Conservation (phyloP, 192 early-diverging fungal genomes). For the Linnemannia zychae region DNA sequence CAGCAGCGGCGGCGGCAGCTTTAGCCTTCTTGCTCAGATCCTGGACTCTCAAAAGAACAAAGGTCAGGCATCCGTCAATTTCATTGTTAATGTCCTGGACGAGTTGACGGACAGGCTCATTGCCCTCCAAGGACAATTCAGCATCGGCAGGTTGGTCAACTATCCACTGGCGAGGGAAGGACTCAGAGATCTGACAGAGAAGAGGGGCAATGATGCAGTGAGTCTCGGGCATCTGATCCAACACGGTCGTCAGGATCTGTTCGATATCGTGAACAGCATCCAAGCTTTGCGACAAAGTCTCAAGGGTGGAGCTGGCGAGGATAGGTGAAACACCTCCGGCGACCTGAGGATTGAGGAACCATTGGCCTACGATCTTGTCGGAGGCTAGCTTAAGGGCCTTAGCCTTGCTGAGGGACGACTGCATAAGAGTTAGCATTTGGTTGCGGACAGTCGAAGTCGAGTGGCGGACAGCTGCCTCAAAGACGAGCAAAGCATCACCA, state of each 20-base stretch:
- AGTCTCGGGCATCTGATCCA: conserved; percentile 47
- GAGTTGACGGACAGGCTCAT: conserved; percentile 25
- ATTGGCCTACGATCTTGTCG: conserved; percentile 28
- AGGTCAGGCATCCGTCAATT: conserved; percentile 46
- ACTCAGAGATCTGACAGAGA: conserved; percentile 53
- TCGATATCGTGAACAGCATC: conserved; percentile 46
- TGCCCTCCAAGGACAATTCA: conserved; percentile 27
- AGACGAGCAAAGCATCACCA: conserved; percentile 47
- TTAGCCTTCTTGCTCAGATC: conserved; percentile 40
- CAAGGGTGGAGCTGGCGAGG: conserved; percentile 23
- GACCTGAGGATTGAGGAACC: conserved; percentile 43
- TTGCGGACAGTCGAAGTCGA: conserved; percentile 28
- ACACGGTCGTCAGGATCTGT: conserved; percentile 18
- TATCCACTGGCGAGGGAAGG: conserved; percentile 40
- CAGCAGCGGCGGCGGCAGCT: conserved; percentile 31
- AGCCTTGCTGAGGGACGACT: conserved; percentile 45
- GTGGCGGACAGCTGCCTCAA: conserved; percentile 49
- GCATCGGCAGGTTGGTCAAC: neutral
- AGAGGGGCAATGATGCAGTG: conserved; percentile 56
- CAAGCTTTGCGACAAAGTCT: conserved; percentile 31
- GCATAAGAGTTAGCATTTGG: conserved; percentile 40
- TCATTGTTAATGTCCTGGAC: conserved; percentile 51
- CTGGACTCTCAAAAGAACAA: conserved; percentile 53
- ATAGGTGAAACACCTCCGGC: conserved; percentile 37
- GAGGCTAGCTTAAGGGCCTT: conserved; percentile 46